Evolutionary conservation across 1,284 basidiomycete genomes (phyloP).

Genomic region (Clitocybe nebularis): DNA sequence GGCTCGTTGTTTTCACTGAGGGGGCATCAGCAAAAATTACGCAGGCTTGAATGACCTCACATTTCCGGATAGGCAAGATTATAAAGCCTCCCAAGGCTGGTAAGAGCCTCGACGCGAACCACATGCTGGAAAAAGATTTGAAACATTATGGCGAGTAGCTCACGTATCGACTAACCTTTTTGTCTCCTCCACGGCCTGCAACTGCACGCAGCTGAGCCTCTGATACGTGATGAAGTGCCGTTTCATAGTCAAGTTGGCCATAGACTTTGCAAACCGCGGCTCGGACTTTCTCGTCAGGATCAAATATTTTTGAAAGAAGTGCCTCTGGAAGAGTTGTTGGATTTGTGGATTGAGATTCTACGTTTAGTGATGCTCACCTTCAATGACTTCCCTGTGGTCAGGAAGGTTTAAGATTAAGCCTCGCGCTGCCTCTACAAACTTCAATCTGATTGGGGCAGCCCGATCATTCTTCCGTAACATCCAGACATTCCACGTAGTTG

Average conservation of each 20-base stretch:
- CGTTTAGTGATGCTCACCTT: conserved; percentile 49
- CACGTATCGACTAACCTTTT: conserved; percentile 55
- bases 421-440: conserved; percentile 73
- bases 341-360: conserved; percentile 1
- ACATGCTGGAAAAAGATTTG: conserved; percentile 37
- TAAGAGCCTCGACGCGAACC: conserved; percentile 84
- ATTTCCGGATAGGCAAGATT: conserved; percentile 86
- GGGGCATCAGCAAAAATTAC: conserved; percentile 3
- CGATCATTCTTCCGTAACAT: conserved; percentile 80
- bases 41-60: conserved; percentile 42
- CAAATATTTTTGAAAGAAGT: conserved; percentile 67
- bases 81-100: conserved; percentile 77
- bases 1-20: conserved; percentile 76
- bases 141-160: background rate
- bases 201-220: conserved; percentile 60
- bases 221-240: conserved; percentile 79
- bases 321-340: conserved; percentile 40
- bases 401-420: conserved; percentile 64
- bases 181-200: conserved; percentile 78
- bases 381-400: conserved; percentile 67
- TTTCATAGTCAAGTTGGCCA: conserved; percentile 87
- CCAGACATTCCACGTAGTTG: conserved; percentile 86
- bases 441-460: conserved; percentile 64
- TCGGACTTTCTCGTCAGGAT: conserved; percentile 91
- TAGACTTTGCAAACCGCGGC: conserved; percentile 82